phyloP scores from a whole-genome alignment of 106 monocot species.

The Dendrobium nobile region DNA sequence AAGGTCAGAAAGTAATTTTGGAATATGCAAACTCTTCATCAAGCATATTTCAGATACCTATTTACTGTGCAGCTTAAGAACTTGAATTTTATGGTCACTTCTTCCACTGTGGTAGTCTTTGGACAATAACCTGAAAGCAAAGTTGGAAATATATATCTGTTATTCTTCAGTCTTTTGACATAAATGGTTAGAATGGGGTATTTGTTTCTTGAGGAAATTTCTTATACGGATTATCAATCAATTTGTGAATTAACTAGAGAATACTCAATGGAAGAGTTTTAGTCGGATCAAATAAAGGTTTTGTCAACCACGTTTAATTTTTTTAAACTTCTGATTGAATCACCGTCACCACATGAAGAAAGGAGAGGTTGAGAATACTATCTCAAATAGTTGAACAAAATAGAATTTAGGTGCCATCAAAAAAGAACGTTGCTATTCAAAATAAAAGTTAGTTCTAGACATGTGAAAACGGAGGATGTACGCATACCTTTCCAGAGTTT shows the following conservation, averaged over 20 bases:
- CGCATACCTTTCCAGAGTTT: slow-evolving; percentile 73
- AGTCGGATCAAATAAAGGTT: not conserved
- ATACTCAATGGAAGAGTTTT: not conserved
- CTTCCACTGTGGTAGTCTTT: slow-evolving; percentile 8
- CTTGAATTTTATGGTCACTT: not conserved
- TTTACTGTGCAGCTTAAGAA: not conserved
- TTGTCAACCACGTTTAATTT: not conserved
- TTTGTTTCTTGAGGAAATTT: not conserved
- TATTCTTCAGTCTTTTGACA: not conserved
- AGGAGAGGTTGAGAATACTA: not conserved
- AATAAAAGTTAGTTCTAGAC: not conserved
- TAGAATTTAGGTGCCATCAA: not conserved
- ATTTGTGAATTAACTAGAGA: not conserved
- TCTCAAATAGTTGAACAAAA: not conserved
- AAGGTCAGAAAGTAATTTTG: not conserved
- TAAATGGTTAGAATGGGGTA: not conserved
- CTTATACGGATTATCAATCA: not conserved
- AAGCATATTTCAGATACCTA: too few species aligned
- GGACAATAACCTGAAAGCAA: slow-evolving; percentile 2
- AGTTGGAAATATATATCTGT: not conserved
- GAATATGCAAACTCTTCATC: not conserved
- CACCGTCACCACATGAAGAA: not conserved
- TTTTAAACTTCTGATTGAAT: not conserved
- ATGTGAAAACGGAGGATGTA: not conserved
- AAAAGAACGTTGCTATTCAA: not conserved